Evolutionary conservation across 2,329 filamentous ascomycete genomes (phyloP).

Genomic region (Talaromyces verruculosus): DNA sequence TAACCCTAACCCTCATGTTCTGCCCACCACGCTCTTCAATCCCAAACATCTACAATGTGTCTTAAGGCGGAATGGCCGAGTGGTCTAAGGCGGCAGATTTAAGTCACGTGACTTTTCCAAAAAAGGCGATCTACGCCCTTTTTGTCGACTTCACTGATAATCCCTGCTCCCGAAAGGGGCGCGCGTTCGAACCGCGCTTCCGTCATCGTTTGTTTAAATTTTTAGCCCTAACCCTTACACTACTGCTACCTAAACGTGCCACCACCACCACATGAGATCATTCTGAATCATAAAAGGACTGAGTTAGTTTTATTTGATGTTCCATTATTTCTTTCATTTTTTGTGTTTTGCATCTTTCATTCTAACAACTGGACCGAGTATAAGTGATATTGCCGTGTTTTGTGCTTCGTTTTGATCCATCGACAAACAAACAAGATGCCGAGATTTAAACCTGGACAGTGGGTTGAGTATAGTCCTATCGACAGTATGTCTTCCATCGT

Average conservation of each 20-base stretch:
- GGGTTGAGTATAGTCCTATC: constrained; percentile 22
- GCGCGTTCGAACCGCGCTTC: background rate
- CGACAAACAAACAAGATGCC: constrained; percentile 6
- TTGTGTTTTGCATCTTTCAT: background rate
- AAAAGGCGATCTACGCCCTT: background rate
- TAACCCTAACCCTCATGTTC: background rate
- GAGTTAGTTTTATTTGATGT: background rate
- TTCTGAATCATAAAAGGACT: background rate
- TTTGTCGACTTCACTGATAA: background rate
- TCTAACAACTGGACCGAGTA: no score
- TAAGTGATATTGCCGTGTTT: background rate
- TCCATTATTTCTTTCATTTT: background rate
- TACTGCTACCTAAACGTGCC: background rate
- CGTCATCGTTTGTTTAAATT: background rate
- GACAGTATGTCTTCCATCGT: constrained; percentile 2
- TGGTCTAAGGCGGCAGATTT: background rate
- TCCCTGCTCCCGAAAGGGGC: background rate
- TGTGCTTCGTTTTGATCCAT: background rate
- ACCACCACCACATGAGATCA: constrained; percentile 13
- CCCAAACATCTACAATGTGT: background rate
- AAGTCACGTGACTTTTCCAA: background rate
- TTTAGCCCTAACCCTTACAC: background rate
- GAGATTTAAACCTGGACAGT: constrained; percentile 20
- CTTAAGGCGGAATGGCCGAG: background rate
- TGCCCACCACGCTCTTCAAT: background rate